A percentile compares a stretch with the other conserved stretches of the same genome.
These are phyloP conservation scores for Friedmanniomyces simplex DNA, from an alignment of 495 filamentous ascomycete species.

Conservation along the genomic window DNA sequence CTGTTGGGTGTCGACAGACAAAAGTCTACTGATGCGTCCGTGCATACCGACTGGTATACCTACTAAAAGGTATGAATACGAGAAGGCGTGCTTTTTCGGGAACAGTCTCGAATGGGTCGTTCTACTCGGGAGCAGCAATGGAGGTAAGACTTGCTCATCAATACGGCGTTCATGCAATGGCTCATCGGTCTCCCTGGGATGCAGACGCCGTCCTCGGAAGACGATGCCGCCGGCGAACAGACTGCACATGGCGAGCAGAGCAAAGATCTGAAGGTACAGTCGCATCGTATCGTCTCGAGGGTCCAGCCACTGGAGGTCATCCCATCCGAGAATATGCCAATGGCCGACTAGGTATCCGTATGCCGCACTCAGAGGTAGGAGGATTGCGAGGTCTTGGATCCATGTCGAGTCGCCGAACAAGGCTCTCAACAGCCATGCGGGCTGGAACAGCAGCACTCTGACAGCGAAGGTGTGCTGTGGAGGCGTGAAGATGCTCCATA, in stretches of 20 bases:
- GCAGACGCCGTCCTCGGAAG: constrained; percentile 3
- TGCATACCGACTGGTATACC: constrained; percentile 56
- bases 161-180: constrained; percentile 2
- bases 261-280: constrained; percentile 14
- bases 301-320: constrained; percentile 4
- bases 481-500: constrained; percentile 21
- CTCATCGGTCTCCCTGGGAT: background rate
- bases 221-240: constrained; percentile 17
- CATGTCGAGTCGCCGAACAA: constrained; percentile 1
- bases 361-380: background rate
- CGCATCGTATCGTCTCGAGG: background rate
- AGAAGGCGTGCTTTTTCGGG: constrained; percentile 53
- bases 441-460: constrained; percentile 13
- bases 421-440: constrained; percentile 7
- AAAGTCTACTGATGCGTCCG: constrained; percentile 41
- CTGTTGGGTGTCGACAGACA: constrained; percentile 38
- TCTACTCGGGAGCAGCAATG: constrained; percentile 42
- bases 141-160: constrained; percentile 18
- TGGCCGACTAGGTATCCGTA: constrained; percentile 7
- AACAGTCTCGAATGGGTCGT: constrained; percentile 53
- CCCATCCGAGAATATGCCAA: background rate
- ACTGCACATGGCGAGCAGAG: constrained; percentile 12
- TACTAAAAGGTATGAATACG: constrained; percentile 55
- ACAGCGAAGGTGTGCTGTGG: constrained; percentile 14
- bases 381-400: constrained; percentile 10